Base-by-base conservation (phyloP, 1,284 basidiomycete genomes). In the Abortiporus biennis region DNA sequence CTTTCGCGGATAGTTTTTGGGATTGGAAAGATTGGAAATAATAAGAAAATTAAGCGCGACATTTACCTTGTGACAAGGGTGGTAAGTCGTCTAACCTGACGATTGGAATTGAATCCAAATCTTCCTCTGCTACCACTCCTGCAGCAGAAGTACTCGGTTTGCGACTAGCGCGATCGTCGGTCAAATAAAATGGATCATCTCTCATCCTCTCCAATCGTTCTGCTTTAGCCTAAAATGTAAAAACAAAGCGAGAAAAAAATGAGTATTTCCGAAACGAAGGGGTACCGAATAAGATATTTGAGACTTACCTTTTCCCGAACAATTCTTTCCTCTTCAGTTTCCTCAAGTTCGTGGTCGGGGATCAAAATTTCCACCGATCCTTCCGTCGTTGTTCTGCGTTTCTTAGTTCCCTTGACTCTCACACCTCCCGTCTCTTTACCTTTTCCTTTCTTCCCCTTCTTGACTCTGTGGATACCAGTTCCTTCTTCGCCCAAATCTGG, bases 171-270 rank as follows among this genome's bases (percentile, higher is more conserved):
- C 59, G 65, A 42, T 79, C 76, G 44, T 87, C 85, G 29, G 78
- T 72, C 47, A 94, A 82, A 57, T 94, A 94, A 63, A 91, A 94
- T 6, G 92, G 92, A 59, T 94, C 90, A 50, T 90, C 86, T 38
- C 76, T 76, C 49, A 81, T 68, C 52, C 83, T 76, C 47, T 85
- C 88, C 38, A 81, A 62, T 31, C 87, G 71, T 50, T 85, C 87
- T 16, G 79, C 80, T 57, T 78, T 83, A 38, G 80, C 70, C 91
- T 93, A 52, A 15, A 47, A 40, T 25, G 44, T 38, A 49, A 34
- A 40, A 17, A 12, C 16, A 31, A 31, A 20, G n/a, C 16, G 19
- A 25, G 15, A 19, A 15, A 9, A 6, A 12, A 31, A 12, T 21
- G 21, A n/a, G n/a, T 17, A 36, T 21, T 4, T 13, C 31, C 17